Evolutionary conservation across 2,329 filamentous ascomycete species (phyloP), one percentile per base, ranked within the genome.

Genomic region (Xylariaceae sp.): DNA sequence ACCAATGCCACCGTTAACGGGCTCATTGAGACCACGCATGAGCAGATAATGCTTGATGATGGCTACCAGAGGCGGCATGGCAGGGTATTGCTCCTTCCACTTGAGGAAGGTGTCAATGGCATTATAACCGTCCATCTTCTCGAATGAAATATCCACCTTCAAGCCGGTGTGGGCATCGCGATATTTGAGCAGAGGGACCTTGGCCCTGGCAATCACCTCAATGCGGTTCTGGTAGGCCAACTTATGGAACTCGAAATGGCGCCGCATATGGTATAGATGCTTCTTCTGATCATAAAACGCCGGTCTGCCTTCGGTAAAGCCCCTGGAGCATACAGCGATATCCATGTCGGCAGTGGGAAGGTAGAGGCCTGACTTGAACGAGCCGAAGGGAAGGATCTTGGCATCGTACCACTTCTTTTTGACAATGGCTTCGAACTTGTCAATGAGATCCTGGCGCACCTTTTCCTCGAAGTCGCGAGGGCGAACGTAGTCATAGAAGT

Each of bases 111-210:
- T 97, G 15, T 86, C 77, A 68, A 94, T 88, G 2, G 94, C 93
- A 15, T 82, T 75, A 8, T 97, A 77, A 9, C 94, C 94, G 48
- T 88, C 90, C 41, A 87, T 75, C 70, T 97, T 97, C 75, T 99
- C 93, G 71, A 99, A 97, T 0, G 92, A 97, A 10, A 99, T 83
- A 71, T 99, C 94, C 10, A 97, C 88, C 66, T 89, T 90, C 56
- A 99, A 78, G 10, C 86, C 87, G 1, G 92, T 97, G 56, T 82
- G 69, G 57, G 77, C 80, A 70, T 99, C 94, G 50, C 90, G 82
- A 69, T 90, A 97, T 73, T 99, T 99, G 74, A 97, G 84, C 56
- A 99, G 84, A 0, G 94, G 94, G 2, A 99, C 92, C 68, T 89
- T 91, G 18, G 94, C 92, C 64, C 81, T 79, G 1, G 81, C 69